A percentile compares a stretch with the other conserved stretches of the same genome.
phyloP scores from a whole-genome alignment of 805 yeast genomes.

The Danielozyma ontarioensis region DNA sequence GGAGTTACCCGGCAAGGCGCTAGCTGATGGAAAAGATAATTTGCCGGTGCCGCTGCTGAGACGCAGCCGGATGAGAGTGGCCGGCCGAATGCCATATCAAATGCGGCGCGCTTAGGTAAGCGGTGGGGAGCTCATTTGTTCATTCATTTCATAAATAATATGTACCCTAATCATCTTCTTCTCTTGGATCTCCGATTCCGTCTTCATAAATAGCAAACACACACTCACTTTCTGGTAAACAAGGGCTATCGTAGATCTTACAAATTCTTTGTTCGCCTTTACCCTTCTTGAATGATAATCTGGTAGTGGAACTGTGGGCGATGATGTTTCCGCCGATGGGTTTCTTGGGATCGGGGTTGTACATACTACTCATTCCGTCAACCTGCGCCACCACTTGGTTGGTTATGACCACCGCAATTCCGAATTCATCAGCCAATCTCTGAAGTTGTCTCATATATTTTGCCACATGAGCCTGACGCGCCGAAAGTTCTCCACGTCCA shows the following conservation, averaged over 20 bases:
- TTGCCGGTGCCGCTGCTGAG: too few relatives aligned
- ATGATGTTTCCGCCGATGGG: constrained; percentile 98
- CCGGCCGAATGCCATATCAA: too few relatives aligned
- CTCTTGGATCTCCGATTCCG: constrained; percentile 93
- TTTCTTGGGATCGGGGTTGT: constrained; percentile 94
- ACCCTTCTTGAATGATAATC: constrained; percentile 86
- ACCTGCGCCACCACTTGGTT: constrained; percentile 98
- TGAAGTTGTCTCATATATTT: constrained; percentile 88
- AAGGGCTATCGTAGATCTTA: constrained; percentile 93
- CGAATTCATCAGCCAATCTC: constrained; percentile 93
- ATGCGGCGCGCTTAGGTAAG: too few relatives aligned
- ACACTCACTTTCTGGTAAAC: constrained; percentile 92
- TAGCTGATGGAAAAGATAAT: constrained; percentile 3
- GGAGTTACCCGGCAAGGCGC: constrained; percentile 1
- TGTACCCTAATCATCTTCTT: constrained; percentile 60
- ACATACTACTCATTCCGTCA: constrained; percentile 78
- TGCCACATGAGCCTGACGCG: constrained; percentile 92
- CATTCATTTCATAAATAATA: neutral
- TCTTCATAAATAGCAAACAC: constrained; percentile 94
- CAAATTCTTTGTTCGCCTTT: constrained; percentile 90
- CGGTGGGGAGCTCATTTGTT: too few relatives aligned
- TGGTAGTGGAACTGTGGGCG: constrained; percentile 94
- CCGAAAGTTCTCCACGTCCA: constrained; percentile 94
- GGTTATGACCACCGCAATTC: constrained; percentile 87
- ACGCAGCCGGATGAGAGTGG: too few relatives aligned